phyloP scores from a whole-genome alignment of 306 rosid species.

The Corylus heterophylla region DNA sequence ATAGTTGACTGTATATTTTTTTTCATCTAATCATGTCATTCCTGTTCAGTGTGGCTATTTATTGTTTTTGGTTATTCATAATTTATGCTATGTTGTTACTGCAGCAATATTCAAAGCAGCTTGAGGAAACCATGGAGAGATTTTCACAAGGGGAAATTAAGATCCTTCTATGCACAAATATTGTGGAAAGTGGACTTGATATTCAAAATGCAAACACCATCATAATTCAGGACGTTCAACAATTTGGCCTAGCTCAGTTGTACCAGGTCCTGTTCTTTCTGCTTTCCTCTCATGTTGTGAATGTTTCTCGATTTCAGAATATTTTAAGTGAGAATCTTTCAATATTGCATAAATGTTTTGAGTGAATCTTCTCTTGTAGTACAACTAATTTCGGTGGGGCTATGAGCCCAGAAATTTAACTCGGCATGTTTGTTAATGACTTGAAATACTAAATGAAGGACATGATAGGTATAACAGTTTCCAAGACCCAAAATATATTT shows the following conservation, averaged over 20 bases:
- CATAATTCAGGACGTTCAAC: slow-evolving; percentile 95
- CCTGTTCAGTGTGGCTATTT: background rate
- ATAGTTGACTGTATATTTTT: background rate
- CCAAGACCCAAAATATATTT: background rate
- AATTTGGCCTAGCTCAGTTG: slow-evolving; percentile 92
- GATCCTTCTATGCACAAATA: slow-evolving; percentile 82
- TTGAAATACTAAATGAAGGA: background rate
- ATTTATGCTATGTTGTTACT: slow-evolving; percentile 25
- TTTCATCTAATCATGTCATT: background rate
- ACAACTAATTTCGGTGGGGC: background rate
- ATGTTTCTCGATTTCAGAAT: background rate
- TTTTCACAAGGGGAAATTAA: slow-evolving; percentile 80
- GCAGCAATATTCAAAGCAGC: slow-evolving; percentile 89
- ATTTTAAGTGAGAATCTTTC: background rate
- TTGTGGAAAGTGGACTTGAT: slow-evolving; percentile 98
- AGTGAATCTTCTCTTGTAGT: background rate
- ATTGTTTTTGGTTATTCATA: slow-evolving; percentile 1
- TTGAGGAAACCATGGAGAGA: slow-evolving; percentile 92
- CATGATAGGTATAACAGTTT: background rate
- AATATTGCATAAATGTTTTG: background rate
- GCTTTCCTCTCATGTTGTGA: slow-evolving; percentile 5
- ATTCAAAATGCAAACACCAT: slow-evolving; percentile 99
- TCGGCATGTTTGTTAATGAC: background rate
- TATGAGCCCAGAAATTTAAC: background rate
- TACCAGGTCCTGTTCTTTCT: slow-evolving; percentile 75